Evolutionary conservation across 2,329 filamentous ascomycete genomes (phyloP).

Genomic region (Helicocarpus griseus): DNA sequence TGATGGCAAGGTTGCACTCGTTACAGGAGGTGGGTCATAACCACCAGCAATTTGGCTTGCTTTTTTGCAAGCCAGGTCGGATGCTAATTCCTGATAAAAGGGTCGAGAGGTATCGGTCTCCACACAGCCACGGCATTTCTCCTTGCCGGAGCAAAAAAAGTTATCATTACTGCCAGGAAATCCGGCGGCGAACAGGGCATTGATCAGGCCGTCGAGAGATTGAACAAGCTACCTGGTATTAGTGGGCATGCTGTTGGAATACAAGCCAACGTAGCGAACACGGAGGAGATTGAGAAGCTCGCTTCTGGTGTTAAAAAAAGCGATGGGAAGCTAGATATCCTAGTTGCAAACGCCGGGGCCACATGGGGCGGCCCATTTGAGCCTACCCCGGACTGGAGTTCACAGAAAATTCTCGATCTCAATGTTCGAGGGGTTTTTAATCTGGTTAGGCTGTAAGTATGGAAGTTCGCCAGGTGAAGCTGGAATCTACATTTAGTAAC

Average conservation of each 20-base stretch:
- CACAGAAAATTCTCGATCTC: slow-evolving; percentile 71
- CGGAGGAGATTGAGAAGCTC: slow-evolving; percentile 62
- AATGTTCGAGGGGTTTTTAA: slow-evolving; percentile 91
- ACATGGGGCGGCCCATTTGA: slow-evolving; percentile 83
- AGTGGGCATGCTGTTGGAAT: slow-evolving; percentile 56
- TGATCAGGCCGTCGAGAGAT: slow-evolving; percentile 27
- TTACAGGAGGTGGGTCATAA: slow-evolving; percentile 49
- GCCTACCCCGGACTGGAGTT: slow-evolving; percentile 59
- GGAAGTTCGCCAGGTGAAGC: neutral
- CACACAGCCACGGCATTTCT: slow-evolving; percentile 59
- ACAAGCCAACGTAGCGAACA: slow-evolving; percentile 67
- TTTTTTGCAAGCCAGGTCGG: neutral
- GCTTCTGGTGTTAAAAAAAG: slow-evolving; percentile 61
- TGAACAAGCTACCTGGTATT: slow-evolving; percentile 25
- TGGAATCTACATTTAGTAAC: neutral
- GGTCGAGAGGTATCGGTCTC: slow-evolving; percentile 69
- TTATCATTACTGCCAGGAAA: slow-evolving; percentile 31
- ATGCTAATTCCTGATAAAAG: slow-evolving; percentile 28
- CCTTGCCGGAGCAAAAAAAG: slow-evolving; percentile 29
- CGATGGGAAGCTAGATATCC: slow-evolving; percentile 72
- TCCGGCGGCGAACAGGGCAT: slow-evolving; percentile 28
- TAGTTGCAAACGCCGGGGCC: slow-evolving; percentile 87
- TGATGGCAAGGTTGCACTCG: slow-evolving; percentile 73
- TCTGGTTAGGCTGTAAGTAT: slow-evolving; percentile 50
- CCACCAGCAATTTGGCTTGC: neutral